Evolutionary conservation across 352 stramenopile genomes (phyloP), one percentile per base, ranked within the genome.

Genomic region (Phytophthora multivora): DNA sequence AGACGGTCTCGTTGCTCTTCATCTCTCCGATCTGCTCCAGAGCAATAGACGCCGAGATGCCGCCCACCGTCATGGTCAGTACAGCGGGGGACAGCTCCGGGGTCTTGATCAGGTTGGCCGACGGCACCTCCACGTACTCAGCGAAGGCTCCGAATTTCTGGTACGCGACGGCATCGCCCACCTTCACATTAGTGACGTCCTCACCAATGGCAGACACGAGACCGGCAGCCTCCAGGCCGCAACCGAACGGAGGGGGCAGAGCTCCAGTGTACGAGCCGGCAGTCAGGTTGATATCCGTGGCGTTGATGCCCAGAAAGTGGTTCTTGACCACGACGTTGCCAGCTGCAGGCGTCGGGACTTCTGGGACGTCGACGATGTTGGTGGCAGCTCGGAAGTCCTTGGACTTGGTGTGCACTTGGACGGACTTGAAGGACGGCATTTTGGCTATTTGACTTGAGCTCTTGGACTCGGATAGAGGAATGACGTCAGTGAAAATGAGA

Each of bases 211-310:
- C 60, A 1, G 57, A 56, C 10, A 88, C 66, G 9, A 79, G 53
- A 11, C 78, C 77, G 5, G 75, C 70, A 49, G 60, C 72, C 2
- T 87, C 72, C 11, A 87, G 30, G 13, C 77, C 77, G 16, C 75
- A 84, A 18, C 68, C 73, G 47, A 88, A 88, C 12, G 78, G 78
- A 26, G 73, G 73, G 4, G 65, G 51, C 5, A 69, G 52, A 6
- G 54, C 15, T 13, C 57, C 30, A 18, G 57, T 52, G 66, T 83
- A 85, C 5, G 43, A 54, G 19, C 71, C 79, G 36, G 63, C 71
- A 2, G 75, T 82, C 3, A 83, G 13, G 60, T 78, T 83, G 50
- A 88, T 69, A 51, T 85, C 73, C 18, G 73, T 79, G 51, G 70
- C 76, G 38, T 85, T 85, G 54, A 85, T 79, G 12, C 75, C 75